phyloP scores from a whole-genome alignment of 768 basidiomycete species.

The Russula sp. region DNA sequence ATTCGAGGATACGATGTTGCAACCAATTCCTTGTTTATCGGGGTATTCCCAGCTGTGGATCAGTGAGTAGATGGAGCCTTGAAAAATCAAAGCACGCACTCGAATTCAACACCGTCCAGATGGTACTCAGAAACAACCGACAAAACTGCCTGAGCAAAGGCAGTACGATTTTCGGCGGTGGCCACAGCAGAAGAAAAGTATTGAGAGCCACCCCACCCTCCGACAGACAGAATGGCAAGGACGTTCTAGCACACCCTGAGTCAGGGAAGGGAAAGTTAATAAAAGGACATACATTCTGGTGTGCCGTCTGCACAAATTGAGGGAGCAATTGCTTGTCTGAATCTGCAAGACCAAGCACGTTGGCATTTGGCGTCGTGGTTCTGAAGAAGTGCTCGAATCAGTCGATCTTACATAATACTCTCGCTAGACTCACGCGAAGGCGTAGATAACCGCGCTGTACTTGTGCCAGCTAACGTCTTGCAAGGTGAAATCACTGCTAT shows the following conservation, averaged over 20 bases:
- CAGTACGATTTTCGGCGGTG: slow-evolving; percentile 6
- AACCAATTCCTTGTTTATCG: neutral
- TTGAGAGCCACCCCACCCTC: slow-evolving; percentile 16
- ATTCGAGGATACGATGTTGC: neutral
- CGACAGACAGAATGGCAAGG: slow-evolving; percentile 11
- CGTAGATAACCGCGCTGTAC: slow-evolving; percentile 49
- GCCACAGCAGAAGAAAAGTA: slow-evolving; percentile 17
- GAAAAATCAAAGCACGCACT: slow-evolving; percentile 1
- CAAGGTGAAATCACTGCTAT: slow-evolving; percentile 34
- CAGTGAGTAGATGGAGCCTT: neutral
- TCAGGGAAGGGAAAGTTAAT: neutral
- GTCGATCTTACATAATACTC: neutral
- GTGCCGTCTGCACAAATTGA: slow-evolving; percentile 23
- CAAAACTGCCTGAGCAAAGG: slow-evolving; percentile 9
- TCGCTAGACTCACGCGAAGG: slow-evolving; percentile 47
- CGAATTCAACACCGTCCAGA: slow-evolving; percentile 18
- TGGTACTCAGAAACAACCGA: neutral
- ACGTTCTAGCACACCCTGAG: slow-evolving; percentile 6
- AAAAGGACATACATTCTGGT: slow-evolving; percentile 16
- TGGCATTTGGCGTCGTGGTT: slow-evolving; percentile 18
- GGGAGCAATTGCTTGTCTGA: slow-evolving; percentile 25
- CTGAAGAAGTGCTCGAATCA: neutral
- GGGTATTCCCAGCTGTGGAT: slow-evolving; percentile 16
- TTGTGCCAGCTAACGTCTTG: slow-evolving; percentile 45
- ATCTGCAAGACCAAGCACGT: slow-evolving; percentile 23